Evolutionary conservation across 2,329 filamentous ascomycete genomes (phyloP).

Genomic region (Didymella sp.): DNA sequence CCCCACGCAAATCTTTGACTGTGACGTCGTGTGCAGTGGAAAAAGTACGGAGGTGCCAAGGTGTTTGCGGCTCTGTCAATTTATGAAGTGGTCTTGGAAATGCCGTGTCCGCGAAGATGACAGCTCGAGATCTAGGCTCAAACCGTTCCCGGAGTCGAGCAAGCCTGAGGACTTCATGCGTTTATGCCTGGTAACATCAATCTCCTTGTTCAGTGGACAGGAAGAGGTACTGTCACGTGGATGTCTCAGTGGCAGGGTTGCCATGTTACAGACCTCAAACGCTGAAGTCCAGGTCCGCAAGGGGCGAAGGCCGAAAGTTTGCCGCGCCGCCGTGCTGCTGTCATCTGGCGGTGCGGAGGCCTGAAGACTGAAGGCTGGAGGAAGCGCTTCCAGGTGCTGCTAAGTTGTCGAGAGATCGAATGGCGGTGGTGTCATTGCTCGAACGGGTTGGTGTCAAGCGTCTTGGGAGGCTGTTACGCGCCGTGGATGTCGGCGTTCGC

Average conservation of each 20-base stretch:
- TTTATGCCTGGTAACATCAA: slow-evolving; percentile 42
- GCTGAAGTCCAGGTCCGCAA: slow-evolving; percentile 27
- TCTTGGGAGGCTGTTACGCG: slow-evolving; percentile 37
- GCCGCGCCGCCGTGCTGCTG: slow-evolving; percentile 23
- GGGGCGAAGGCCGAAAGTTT: slow-evolving; percentile 20
- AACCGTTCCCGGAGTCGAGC: slow-evolving; percentile 44
- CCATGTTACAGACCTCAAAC: slow-evolving; percentile 51
- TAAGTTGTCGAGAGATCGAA: slow-evolving; percentile 21
- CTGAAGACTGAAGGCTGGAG: slow-evolving; percentile 6
- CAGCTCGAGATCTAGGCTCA: slow-evolving; percentile 44
- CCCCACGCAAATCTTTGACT: slow-evolving; percentile 2
- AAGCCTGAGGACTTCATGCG: slow-evolving; percentile 42
- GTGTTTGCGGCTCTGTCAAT: slow-evolving; percentile 22
- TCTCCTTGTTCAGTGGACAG: slow-evolving; percentile 29
- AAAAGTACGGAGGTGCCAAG: slow-evolving; percentile 24
- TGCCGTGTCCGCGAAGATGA: slow-evolving; percentile 28
- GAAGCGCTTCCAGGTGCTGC: slow-evolving; percentile 26
- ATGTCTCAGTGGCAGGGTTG: slow-evolving; percentile 44
- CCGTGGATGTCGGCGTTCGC: slow-evolving; percentile 42
- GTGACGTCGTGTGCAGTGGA: slow-evolving; percentile 7
- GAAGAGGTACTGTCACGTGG: slow-evolving; percentile 40
- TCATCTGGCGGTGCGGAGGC: slow-evolving; percentile 16
- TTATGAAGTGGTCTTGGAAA: slow-evolving; percentile 29
- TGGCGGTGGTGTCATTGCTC: slow-evolving; percentile 41
- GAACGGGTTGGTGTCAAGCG: slow-evolving; percentile 33